These are phyloP conservation scores for Grammothele lineata DNA, from an alignment of 768 basidiomycete genomes.

Conservation along the genomic window DNA sequence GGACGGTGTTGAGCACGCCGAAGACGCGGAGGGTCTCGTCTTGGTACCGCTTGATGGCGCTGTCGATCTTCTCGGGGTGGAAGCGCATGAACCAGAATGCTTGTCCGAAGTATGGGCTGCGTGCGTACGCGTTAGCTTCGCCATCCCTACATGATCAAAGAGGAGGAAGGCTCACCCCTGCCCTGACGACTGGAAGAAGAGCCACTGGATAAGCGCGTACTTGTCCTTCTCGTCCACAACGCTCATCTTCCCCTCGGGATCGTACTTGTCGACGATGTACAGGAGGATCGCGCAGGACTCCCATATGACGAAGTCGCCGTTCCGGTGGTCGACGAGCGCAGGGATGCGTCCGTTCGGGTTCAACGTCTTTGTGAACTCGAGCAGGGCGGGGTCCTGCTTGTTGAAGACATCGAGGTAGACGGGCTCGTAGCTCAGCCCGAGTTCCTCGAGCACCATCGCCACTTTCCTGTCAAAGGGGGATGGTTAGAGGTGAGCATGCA, in stretches of 20 bases:
- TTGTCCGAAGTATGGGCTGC: slow-evolving; percentile 18
- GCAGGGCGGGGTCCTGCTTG: slow-evolving; percentile 22
- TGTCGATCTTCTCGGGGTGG: slow-evolving; percentile 10
- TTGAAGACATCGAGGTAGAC: slow-evolving; percentile 24
- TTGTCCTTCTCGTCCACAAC: slow-evolving; percentile 17
- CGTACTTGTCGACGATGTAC: slow-evolving; percentile 42
- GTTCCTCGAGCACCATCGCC: slow-evolving; percentile 22
- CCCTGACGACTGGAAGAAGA: slow-evolving; percentile 36
- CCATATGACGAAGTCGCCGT: slow-evolving; percentile 30
- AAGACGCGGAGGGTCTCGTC: slow-evolving; percentile 20
- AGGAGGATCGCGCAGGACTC: slow-evolving; percentile 39
- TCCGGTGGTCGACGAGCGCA: slow-evolving; percentile 30
- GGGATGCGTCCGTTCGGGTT: slow-evolving; percentile 36
- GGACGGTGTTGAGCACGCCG: slow-evolving; percentile 18
- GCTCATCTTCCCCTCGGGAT: slow-evolving; percentile 33
- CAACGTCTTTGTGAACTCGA: slow-evolving; percentile 20
- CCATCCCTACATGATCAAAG: too few relatives aligned
- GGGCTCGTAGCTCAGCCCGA: slow-evolving; percentile 25
- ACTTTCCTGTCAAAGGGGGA: too few relatives aligned
- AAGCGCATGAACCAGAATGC: slow-evolving; percentile 12
- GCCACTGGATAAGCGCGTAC: slow-evolving; percentile 33
- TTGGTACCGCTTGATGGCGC: slow-evolving; percentile 20
- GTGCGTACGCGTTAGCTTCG: too few relatives aligned
- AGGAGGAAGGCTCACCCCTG: slow-evolving; percentile 20
- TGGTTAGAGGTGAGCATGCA: too few relatives aligned